Evolutionary conservation across 2,329 filamentous ascomycete genomes (phyloP).

Genomic region (Daldinia sp.): DNA sequence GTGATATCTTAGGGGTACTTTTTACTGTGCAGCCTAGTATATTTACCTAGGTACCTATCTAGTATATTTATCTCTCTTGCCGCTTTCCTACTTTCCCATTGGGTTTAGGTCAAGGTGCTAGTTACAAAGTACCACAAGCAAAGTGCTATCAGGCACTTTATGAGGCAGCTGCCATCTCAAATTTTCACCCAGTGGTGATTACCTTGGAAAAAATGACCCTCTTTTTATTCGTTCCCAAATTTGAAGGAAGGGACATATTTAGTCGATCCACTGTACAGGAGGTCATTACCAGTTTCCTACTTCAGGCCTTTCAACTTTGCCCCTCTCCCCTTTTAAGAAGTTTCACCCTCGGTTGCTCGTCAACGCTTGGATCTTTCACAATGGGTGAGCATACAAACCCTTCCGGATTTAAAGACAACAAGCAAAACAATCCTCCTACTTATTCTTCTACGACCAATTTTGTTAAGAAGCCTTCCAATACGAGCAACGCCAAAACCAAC

Average conservation of each 20-base stretch:
- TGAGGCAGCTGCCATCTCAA: background rate
- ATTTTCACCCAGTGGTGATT: background rate
- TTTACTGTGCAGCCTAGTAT: background rate
- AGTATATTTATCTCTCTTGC: background rate
- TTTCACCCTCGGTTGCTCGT: background rate
- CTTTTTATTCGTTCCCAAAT: background rate
- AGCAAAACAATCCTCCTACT: background rate
- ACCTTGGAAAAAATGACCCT: background rate
- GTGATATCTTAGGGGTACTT: background rate
- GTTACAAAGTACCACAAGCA: too few species aligned
- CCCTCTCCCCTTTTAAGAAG: background rate
- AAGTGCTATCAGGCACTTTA: too few species aligned
- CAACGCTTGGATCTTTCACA: background rate
- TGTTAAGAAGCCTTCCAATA: background rate
- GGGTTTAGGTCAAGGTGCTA: too few species aligned
- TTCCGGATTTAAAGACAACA: conserved; percentile 3
- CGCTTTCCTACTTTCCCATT: background rate
- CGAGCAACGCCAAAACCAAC: background rate
- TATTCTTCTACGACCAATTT: conserved; percentile 1
- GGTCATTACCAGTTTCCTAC: background rate
- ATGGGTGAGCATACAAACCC: conserved; percentile 12
- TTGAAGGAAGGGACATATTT: conserved; percentile 6
- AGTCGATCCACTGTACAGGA: background rate
- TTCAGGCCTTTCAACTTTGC: background rate
- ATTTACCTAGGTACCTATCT: background rate